Percentiles rank a stretch among this genome's conserved stretches.
These are phyloP conservation scores for Colletotrichum navitas DNA, from an alignment of 2,329 filamentous ascomycete genomes.

Conservation along the genomic window DNA sequence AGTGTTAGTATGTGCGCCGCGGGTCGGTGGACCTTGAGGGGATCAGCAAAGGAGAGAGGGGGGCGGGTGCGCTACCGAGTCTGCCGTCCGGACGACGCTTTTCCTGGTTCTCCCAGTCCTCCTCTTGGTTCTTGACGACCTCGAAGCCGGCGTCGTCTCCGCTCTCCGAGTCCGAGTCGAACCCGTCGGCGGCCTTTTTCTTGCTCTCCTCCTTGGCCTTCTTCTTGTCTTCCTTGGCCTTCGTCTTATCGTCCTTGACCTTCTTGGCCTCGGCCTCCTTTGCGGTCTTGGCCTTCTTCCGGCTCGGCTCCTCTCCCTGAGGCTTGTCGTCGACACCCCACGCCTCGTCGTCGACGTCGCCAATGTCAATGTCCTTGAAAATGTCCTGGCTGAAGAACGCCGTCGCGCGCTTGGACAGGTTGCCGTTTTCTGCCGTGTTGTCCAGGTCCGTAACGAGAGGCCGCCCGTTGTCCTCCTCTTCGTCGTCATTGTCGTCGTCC, in stretches of 20 bases:
- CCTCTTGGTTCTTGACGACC: slow-evolving; percentile 67
- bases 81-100: slow-evolving; percentile 73
- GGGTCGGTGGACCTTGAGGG: not conserved
- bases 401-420: slow-evolving; percentile 85
- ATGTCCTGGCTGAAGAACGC: slow-evolving; percentile 96
- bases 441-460: slow-evolving; percentile 55
- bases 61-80: slow-evolving; percentile 59
- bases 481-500: slow-evolving; percentile 51
- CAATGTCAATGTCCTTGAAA: slow-evolving; percentile 79
- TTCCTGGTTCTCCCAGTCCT: slow-evolving; percentile 76
- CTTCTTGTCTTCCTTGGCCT: slow-evolving; percentile 48
- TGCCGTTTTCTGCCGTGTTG: slow-evolving; percentile 61
- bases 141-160: slow-evolving; percentile 69
- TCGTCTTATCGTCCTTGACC: slow-evolving; percentile 44
- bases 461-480: slow-evolving; percentile 40
- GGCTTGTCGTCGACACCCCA: slow-evolving; percentile 50
- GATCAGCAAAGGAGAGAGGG: not conserved
- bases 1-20: slow-evolving; percentile 42
- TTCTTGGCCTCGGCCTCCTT: slow-evolving; percentile 44
- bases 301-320: slow-evolving; percentile 18
- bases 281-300: slow-evolving; percentile 27
- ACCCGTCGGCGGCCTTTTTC: slow-evolving; percentile 55
- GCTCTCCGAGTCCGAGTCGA: slow-evolving; percentile 47
- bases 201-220: slow-evolving; percentile 47
- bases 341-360: slow-evolving; percentile 49